phyloP scores from a whole-genome alignment of 2,329 filamentous ascomycete species.

The Beauveria caledonica region DNA sequence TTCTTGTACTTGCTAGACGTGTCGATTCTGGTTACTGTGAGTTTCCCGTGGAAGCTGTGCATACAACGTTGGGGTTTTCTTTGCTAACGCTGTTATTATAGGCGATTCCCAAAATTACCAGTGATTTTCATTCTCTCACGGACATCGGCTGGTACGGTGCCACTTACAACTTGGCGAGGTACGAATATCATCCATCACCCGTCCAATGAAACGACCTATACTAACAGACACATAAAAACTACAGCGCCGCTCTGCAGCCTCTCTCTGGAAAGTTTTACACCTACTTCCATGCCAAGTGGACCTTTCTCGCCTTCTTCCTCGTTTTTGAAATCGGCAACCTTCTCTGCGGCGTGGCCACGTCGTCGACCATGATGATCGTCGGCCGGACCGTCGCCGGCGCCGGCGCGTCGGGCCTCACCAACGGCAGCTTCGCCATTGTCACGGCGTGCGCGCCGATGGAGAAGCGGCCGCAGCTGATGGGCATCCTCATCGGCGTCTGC shows the following conservation, averaged over 20 bases:
- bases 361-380: conserved; percentile 39
- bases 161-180: conserved; percentile 39
- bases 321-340: conserved; percentile 34
- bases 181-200: conserved; percentile 11
- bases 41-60: background rate
- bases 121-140: conserved; percentile 38
- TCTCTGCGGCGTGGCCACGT: conserved; percentile 37
- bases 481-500: conserved; percentile 23
- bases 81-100: conserved; percentile 12
- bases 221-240: conserved; percentile 10
- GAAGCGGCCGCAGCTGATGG: conserved; percentile 20
- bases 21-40: conserved; percentile 44
- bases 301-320: conserved; percentile 22
- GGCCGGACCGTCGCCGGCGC: conserved; percentile 41
- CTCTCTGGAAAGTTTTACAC: conserved; percentile 44
- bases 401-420: conserved; percentile 36
- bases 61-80: background rate
- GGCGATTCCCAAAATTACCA: conserved; percentile 42
- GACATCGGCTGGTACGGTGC: conserved; percentile 51
- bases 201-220: background rate
- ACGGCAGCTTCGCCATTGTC: conserved; percentile 27
- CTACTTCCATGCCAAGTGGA: conserved; percentile 26
- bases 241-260: conserved; percentile 41
- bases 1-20: conserved; percentile 44
- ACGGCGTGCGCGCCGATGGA: conserved; percentile 21